These are phyloP conservation scores for Candida labiduridarum DNA, from an alignment of 1,139 yeast species.

Conservation along the genomic window DNA sequence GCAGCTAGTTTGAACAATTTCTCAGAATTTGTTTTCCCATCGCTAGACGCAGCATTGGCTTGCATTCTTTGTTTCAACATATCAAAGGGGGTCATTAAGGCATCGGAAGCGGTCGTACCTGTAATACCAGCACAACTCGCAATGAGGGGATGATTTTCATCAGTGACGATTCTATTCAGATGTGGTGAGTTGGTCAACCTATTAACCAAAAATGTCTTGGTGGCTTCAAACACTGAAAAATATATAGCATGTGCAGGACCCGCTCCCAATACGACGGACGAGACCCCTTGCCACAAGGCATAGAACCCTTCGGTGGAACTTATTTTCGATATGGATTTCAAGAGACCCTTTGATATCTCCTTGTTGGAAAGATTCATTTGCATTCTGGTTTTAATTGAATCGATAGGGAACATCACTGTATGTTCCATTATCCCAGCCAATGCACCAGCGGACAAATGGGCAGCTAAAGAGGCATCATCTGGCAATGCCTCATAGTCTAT, in stretches of 20 bases:
- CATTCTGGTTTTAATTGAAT: conserved; percentile 94
- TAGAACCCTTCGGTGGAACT: conserved; percentile 88
- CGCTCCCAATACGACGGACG: conserved; percentile 94
- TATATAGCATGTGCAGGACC: conserved; percentile 99
- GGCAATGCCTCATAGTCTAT: conserved; percentile 93
- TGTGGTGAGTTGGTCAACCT: conserved; percentile 34
- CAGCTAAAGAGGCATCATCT: conserved; percentile 76
- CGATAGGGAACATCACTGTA: conserved; percentile 95
- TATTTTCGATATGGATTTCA: conserved; percentile 70
- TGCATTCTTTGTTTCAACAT: conserved; percentile 80
- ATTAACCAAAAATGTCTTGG: conserved; percentile 62
- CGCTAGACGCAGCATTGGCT: conserved; percentile 23
- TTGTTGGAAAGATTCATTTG: conserved; percentile 61
- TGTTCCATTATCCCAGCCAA: conserved; percentile 99
- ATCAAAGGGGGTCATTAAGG: conserved; percentile 97
- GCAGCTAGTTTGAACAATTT: conserved; percentile 41
- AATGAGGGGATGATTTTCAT: conserved; percentile 74
- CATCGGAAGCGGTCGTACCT: conserved; percentile 92
- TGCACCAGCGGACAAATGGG: conserved; percentile 90
- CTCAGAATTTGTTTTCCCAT: conserved; percentile 21
- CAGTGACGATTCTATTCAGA: conserved; percentile 49
- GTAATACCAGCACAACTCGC: conserved; percentile 92
- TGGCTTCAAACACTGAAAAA: conserved; percentile 91
- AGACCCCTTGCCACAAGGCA: conserved; percentile 93
- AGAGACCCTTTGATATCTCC: conserved; percentile 42